Percentiles rank a stretch among this genome's conserved stretches.
Evolutionary conservation across 1,284 basidiomycete genomes (phyloP).

Genomic region (Cutaneotrichosporon sp.): DNA sequence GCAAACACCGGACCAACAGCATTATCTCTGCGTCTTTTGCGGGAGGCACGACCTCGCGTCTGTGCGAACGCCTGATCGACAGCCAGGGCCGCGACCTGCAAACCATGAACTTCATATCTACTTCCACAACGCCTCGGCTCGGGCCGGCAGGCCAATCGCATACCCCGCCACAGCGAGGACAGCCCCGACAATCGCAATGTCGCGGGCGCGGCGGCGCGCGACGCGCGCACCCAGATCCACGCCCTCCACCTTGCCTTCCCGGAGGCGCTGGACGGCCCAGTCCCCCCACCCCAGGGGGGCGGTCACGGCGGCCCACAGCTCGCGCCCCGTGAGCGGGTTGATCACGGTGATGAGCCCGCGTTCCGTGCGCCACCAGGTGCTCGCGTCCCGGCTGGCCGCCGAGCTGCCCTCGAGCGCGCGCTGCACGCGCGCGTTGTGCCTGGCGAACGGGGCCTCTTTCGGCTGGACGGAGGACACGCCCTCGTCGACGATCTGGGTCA

Average conservation of each 20-base stretch:
- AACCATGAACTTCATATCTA: too few relatives aligned
- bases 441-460: constrained; percentile 13
- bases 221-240: not conserved
- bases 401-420: constrained; percentile 1
- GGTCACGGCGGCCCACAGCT: not conserved
- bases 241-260: not conserved
- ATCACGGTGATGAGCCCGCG: constrained; percentile 17
- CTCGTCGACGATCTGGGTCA: constrained; percentile 22
- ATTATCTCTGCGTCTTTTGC: too few relatives aligned
- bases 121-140: not conserved
- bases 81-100: too few relatives aligned
- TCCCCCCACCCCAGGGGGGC: not conserved
- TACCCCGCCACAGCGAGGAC: not conserved
- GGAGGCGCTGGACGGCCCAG: not conserved
- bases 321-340: constrained; percentile 16
- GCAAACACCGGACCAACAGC: too few relatives aligned
- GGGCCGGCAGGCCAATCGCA: not conserved
- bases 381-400: not conserved
- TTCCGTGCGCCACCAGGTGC: constrained; percentile 17
- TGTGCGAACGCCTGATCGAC: too few relatives aligned
- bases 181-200: not conserved
- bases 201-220: not conserved
- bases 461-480: constrained; percentile 27
- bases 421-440: constrained; percentile 19
- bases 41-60: too few relatives aligned